Evolutionary conservation across 1,284 basidiomycete genomes (phyloP).

Genomic region (Stereum hirsutum): DNA sequence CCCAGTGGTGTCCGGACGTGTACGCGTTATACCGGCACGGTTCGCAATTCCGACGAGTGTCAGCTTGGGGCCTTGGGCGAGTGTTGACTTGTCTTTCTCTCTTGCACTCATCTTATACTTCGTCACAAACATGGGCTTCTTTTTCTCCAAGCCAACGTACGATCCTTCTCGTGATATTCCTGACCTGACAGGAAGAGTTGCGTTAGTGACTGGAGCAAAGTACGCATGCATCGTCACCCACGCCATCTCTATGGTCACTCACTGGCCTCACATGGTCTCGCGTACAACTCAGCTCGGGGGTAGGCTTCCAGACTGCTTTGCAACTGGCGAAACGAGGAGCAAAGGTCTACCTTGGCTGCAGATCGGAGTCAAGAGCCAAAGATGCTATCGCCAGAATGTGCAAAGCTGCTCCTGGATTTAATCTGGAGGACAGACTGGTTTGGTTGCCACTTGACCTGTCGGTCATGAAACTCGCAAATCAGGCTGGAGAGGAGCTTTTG

Average conservation of each 20-base stretch:
- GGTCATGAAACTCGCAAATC: slow-evolving; percentile 1
- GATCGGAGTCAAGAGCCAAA: slow-evolving; percentile 9
- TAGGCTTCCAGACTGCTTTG: slow-evolving; percentile 12
- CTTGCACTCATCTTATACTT: too few relatives aligned
- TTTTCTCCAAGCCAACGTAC: slow-evolving; percentile 13
- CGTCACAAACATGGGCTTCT: slow-evolving; percentile 2
- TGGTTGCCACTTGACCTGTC: slow-evolving; percentile 8
- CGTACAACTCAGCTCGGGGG: slow-evolving; percentile 13
- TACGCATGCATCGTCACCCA: too few relatives aligned
- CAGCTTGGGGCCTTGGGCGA: too few relatives aligned
- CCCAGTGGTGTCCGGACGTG: too few relatives aligned
- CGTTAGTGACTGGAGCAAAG: slow-evolving; percentile 33
- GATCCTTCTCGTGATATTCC: slow-evolving; percentile 20
- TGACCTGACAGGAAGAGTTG: slow-evolving; percentile 28
- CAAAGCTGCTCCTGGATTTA: not conserved
- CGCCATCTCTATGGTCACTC: too few relatives aligned
- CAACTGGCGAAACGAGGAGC: slow-evolving; percentile 14
- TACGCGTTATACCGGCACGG: too few relatives aligned
- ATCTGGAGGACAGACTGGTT: not conserved
- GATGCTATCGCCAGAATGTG: slow-evolving; percentile 5
- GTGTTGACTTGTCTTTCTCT: too few relatives aligned
- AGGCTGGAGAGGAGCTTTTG: too few relatives aligned
- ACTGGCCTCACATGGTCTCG: too few relatives aligned
- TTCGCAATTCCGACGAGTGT: too few relatives aligned
- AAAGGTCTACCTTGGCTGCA: slow-evolving; percentile 13